These are phyloP conservation scores for Gossypium turneri DNA, from an alignment of 345 rosid species.

Conservation along the genomic window DNA sequence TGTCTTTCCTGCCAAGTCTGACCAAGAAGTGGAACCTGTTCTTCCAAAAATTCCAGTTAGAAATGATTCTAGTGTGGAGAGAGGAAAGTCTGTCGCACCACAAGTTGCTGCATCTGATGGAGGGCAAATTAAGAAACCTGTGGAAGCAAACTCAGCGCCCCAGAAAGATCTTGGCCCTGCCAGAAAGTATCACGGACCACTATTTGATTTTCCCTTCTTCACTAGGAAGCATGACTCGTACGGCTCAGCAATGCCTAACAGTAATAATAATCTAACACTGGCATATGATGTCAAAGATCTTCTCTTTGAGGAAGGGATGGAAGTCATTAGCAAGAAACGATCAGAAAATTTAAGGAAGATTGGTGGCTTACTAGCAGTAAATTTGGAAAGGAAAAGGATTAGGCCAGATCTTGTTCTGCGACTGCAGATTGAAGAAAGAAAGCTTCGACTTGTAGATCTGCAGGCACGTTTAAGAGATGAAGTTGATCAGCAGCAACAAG, in stretches of 20 bases:
- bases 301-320: conserved; percentile 82
- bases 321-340: conserved; percentile 72
- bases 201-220: conserved; percentile 97
- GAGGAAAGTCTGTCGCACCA: conserved; percentile 63
- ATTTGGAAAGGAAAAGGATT: conserved; percentile 94
- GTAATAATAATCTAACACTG: conserved; percentile 70
- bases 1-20: conserved; percentile 50
- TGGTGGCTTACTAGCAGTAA: conserved; percentile 66
- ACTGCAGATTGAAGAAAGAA: conserved; percentile 94
- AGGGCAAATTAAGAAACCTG: conserved; percentile 61
- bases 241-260: conserved; percentile 69
- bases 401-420: conserved; percentile 98
- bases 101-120: conserved; percentile 54
- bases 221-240: conserved; percentile 90
- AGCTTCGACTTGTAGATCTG: conserved; percentile 68
- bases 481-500: conserved; percentile 93
- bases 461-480: conserved; percentile 90
- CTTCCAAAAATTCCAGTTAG: conserved; percentile 45
- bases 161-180: conserved; percentile 73
- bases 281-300: conserved; percentile 92
- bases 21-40: conserved; percentile 65
- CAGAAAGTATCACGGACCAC: conserved; percentile 94
- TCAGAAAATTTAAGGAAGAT: conserved; percentile 80
- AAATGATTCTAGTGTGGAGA: conserved; percentile 62
- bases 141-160: conserved; percentile 46